Conservation (phyloP, 202 grass and related monocot genomes). For the Panicum virgatum region DNA sequence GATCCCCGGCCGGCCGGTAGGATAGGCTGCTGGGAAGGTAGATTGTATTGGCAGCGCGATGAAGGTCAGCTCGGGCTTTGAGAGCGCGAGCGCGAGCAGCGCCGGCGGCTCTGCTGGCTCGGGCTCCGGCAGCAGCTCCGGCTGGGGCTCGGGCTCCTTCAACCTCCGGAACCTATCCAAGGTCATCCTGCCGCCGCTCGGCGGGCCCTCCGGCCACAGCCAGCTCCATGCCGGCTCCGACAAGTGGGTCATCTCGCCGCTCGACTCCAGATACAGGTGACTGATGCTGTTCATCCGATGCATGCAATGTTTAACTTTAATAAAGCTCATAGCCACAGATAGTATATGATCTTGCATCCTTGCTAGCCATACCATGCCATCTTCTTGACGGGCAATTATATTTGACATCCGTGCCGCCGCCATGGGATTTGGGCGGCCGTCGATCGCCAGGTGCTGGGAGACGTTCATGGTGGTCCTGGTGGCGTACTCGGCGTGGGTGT, state of each 20-base stretch:
- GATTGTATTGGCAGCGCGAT: slow-evolving; percentile 13
- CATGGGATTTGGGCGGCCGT: too few relatives aligned
- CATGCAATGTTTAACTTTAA: too few relatives aligned
- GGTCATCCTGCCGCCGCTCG: slow-evolving; percentile 83
- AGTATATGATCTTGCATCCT: too few relatives aligned
- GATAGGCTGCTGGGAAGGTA: not conserved
- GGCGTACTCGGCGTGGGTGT: slow-evolving; percentile 96
- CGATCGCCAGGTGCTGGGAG: slow-evolving; percentile 97
- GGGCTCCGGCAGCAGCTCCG: not conserved
- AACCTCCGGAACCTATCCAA: slow-evolving; percentile 76
- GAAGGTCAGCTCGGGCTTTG: slow-evolving; percentile 14
- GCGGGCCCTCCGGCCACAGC: slow-evolving; percentile 40
- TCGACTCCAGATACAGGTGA: slow-evolving; percentile 80
- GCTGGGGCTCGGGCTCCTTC: slow-evolving; percentile 58
- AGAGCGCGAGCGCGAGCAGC: slow-evolving; percentile 17
- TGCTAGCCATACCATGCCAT: too few relatives aligned
- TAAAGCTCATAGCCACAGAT: too few relatives aligned
- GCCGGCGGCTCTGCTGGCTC: slow-evolving; percentile 30
- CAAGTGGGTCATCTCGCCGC: slow-evolving; percentile 59
- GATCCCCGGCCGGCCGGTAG: not conserved
- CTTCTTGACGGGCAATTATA: not conserved
- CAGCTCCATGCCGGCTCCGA: slow-evolving; percentile 33
- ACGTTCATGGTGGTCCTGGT: slow-evolving; percentile 93
- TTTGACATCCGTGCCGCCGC: not conserved
- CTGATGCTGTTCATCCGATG: too few relatives aligned